phyloP scores from a whole-genome alignment of 306 rosid genomes.

The Vicia sativa region DNA sequence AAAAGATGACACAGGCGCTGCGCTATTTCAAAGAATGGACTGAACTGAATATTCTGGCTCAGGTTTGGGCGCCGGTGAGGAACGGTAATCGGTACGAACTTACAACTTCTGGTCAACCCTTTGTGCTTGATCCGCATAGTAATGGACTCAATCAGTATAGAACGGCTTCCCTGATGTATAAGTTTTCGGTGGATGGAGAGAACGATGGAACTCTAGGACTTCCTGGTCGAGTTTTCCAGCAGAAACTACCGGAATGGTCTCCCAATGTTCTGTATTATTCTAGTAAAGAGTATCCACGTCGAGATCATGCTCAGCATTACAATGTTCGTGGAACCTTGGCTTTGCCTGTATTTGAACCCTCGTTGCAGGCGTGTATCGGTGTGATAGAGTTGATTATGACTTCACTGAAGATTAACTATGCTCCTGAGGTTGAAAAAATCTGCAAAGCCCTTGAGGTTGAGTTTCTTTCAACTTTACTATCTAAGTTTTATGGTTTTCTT shows the following conservation, averaged over 20 bases:
- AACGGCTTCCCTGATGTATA: conserved; percentile 64
- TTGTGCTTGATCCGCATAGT: conserved; percentile 71
- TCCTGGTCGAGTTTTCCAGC: conserved; percentile 86
- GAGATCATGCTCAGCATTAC: conserved; percentile 76
- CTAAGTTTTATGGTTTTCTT: conserved; percentile 12
- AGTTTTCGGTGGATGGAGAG: conserved; percentile 74
- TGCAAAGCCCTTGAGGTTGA: conserved; percentile 97
- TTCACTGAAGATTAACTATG: conserved; percentile 79
- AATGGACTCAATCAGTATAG: conserved; percentile 83
- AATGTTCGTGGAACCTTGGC: conserved; percentile 93
- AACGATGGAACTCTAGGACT: conserved; percentile 68
- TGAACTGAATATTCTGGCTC: conserved; percentile 80
- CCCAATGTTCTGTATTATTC: conserved; percentile 93
- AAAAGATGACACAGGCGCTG: conserved; percentile 90
- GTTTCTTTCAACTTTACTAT: conserved; percentile 37
- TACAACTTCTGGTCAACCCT: conserved; percentile 92
- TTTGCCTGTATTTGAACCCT: conserved; percentile 84
- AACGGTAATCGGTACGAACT: conserved; percentile 61
- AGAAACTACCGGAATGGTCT: conserved; percentile 90
- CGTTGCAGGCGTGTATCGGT: conserved; percentile 78
- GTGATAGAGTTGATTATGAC: conserved; percentile 95
- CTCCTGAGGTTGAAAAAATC: conserved; percentile 85
- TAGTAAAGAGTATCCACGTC: conserved; percentile 79
- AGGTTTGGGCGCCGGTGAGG: conserved; percentile 92
- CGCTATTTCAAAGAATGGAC: conserved; percentile 77